phyloP scores from a whole-genome alignment of 2,329 filamentous ascomycete species.

The Fusarium nodosum region DNA sequence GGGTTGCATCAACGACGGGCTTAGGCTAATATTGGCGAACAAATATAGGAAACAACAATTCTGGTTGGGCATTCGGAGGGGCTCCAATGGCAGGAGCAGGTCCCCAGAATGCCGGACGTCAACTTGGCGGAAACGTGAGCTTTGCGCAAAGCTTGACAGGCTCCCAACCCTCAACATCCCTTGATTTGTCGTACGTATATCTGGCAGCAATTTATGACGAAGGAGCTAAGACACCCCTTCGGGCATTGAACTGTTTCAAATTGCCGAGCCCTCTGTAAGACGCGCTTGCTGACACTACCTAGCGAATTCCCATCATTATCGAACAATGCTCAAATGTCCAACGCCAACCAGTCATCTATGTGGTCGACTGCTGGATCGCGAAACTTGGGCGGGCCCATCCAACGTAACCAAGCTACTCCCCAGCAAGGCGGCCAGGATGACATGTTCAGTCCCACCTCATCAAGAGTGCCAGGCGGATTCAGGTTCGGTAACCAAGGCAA shows the following conservation, averaged over 20 bases:
- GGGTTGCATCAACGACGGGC: constrained; percentile 17
- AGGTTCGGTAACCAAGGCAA: constrained; percentile 66
- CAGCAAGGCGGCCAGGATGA: constrained; percentile 66
- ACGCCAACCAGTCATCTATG: constrained; percentile 64
- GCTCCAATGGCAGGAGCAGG: constrained; percentile 71
- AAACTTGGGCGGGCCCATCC: constrained; percentile 63
- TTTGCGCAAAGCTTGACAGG: constrained; percentile 76
- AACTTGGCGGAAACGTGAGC: constrained; percentile 71
- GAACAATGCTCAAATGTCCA: constrained; percentile 69
- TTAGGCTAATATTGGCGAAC: constrained; percentile 43
- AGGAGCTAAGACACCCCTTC: constrained; percentile 3
- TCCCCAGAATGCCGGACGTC: constrained; percentile 66
- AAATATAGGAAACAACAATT: constrained; percentile 63
- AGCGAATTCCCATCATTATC: constrained; percentile 77
- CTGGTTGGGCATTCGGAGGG: constrained; percentile 73
- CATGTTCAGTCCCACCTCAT: constrained; percentile 60
- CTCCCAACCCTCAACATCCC: constrained; percentile 71
- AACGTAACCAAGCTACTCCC: constrained; percentile 66
- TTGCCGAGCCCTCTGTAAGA: neutral
- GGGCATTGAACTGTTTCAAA: constrained; percentile 5
- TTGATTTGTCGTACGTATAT: constrained; percentile 74
- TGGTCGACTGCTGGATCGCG: constrained; percentile 67
- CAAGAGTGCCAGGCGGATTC: constrained; percentile 63
- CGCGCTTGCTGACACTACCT: constrained; percentile 23
- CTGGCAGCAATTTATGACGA: constrained; percentile 3